Evolutionary conservation across 164 flowering plant genomes (phyloP).

Genomic region (Berberis thunbergii): DNA sequence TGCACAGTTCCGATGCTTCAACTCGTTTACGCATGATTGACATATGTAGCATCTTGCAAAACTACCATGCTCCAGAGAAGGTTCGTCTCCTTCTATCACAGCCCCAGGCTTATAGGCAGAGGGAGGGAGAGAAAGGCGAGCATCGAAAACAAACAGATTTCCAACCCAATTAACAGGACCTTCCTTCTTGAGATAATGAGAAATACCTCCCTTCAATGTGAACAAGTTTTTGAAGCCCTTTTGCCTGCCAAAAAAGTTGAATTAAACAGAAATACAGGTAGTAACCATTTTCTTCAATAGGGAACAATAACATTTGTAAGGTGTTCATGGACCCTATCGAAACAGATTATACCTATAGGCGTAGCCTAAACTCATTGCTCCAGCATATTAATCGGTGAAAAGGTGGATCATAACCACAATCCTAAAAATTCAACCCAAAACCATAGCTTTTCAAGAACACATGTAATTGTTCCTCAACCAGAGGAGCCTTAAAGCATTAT

Average conservation of each 20-base stretch:
- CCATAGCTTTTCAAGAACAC: too few relatives aligned
- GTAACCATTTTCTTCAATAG: not conserved
- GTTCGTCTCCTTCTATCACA: conserved; percentile 9
- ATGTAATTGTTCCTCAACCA: too few relatives aligned
- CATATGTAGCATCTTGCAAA: conserved; percentile 75
- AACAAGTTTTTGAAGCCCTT: conserved; percentile 74
- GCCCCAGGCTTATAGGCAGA: conserved; percentile 49
- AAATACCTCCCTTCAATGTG: conserved; percentile 82
- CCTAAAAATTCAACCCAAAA: too few relatives aligned
- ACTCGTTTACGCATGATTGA: conserved; percentile 38
- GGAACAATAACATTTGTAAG: not conserved
- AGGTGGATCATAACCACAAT: too few relatives aligned
- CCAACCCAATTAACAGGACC: conserved; percentile 82
- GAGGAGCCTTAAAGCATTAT: too few relatives aligned
- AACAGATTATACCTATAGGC: not conserved
- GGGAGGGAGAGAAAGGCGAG: conserved; percentile 89
- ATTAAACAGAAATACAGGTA: not conserved
- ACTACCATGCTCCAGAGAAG: conserved; percentile 15
- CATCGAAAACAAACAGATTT: conserved; percentile 81
- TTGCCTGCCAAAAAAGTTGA: conserved; percentile 35
- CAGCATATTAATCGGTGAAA: too few relatives aligned
- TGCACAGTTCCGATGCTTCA: conserved; percentile 88
- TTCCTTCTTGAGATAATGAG: conserved; percentile 75
- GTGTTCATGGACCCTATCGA: not conserved
- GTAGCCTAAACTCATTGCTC: too few relatives aligned